Evolutionary conservation across 2,329 filamentous ascomycete species (phyloP), one percentile per base, ranked within the genome.

Genomic region (Epichloe hybrida): DNA sequence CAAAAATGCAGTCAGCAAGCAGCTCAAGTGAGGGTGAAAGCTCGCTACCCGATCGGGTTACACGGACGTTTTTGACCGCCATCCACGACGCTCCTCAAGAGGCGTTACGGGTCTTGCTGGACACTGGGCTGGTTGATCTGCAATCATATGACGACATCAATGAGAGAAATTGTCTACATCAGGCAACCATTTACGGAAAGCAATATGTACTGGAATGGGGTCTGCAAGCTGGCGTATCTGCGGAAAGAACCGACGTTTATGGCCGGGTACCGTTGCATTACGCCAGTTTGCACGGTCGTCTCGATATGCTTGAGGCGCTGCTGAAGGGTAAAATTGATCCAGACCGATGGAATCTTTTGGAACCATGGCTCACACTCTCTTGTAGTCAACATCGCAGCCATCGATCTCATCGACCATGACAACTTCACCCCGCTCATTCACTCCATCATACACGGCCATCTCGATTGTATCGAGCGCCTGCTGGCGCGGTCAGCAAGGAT

Each of bases 371-470:
- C 8, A 50, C 36, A 21, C 6, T 31, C 11, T 31, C n/a, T 11
- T 13, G n/a, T 51, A 81, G 79, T 79, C 21, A 82, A 85, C 45
- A 79, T 81, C 4, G 73, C 80, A 20, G 95, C 88, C 0, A 85
- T 97, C 54, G 83, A 97, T 63, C 73, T 85, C 40, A 90, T 90
- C 62, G 93, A 98, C 62, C 87, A 97, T 62, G 91, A 98, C 69
- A 96, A 95, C 67, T 98, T 95, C 65, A 97, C 91, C 0, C 90
- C 93, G 1, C 72, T 98, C 44, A 93, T 98, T 52, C 93, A 97
- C 67, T 86, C 88, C 42, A 96, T 97, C 55, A 90, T 95, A 49
- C 89, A 94, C 61, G 83, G 86, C 23, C 84, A 93, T 54, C 72
- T 91, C 20, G 76, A 81, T 46, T 95, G 88, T 63, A 89, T 95